A percentile compares a stretch with the other conserved stretches of the same genome.
Conservation (phyloP, 495 filamentous ascomycete genomes). For the Hypomontagnella submonticulosa region DNA sequence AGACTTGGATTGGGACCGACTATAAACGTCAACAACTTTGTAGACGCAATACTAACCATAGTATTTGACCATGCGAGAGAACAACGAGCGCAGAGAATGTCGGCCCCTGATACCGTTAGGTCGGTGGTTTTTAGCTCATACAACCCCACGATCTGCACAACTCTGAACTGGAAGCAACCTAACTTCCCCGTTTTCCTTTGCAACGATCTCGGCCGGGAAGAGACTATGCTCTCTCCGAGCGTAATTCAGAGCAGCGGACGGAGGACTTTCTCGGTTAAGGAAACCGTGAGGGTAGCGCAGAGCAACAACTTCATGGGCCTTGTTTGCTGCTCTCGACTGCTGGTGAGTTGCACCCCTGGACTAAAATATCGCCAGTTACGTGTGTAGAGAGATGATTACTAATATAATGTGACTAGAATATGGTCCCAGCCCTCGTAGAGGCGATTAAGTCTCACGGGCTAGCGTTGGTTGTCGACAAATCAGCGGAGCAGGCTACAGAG, state of each 20-base stretch:
- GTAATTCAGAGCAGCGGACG: slow-evolving; percentile 71
- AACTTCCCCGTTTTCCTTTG: slow-evolving; percentile 97
- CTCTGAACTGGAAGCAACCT: slow-evolving; percentile 98
- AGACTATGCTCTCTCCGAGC: slow-evolving; percentile 51
- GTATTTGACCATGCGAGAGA: slow-evolving; percentile 92
- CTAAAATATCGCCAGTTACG: neutral
- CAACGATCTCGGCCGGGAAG: slow-evolving; percentile 82
- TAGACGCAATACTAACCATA: slow-evolving; percentile 81
- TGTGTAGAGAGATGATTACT: slow-evolving; percentile 11
- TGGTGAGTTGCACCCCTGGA: slow-evolving; percentile 67
- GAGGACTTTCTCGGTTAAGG: slow-evolving; percentile 86
- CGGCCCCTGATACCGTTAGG: slow-evolving; percentile 73
- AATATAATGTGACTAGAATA: slow-evolving; percentile 68
- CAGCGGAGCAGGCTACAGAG: slow-evolving; percentile 54
- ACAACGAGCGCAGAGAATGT: slow-evolving; percentile 66
- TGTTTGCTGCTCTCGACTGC: slow-evolving; percentile 83
- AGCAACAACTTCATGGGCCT: slow-evolving; percentile 98
- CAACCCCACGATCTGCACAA: slow-evolving; percentile 88
- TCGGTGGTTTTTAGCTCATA: slow-evolving; percentile 93
- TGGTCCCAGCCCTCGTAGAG: slow-evolving; percentile 90
- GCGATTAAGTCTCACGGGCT: slow-evolving; percentile 94
- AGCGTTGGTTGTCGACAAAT: slow-evolving; percentile 90
- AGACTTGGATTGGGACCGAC: slow-evolving; percentile 73
- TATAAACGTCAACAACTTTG: slow-evolving; percentile 86
- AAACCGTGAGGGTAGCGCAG: slow-evolving; percentile 91